phyloP scores from a whole-genome alignment of 768 basidiomycete genomes.

The Mycena galopus region DNA sequence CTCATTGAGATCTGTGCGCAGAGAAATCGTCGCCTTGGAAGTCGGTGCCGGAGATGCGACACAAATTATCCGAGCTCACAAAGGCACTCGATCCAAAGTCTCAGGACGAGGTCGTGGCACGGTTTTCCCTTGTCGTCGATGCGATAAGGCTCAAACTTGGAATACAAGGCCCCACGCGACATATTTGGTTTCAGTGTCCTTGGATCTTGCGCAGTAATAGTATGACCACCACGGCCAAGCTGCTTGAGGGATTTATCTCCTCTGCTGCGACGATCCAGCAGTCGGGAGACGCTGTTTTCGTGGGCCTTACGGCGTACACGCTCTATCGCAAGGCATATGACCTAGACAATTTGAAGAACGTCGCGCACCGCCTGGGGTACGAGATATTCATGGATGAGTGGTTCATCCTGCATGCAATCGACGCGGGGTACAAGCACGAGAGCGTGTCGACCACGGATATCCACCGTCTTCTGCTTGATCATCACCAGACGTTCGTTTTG shows the following conservation, averaged over 20 bases:
- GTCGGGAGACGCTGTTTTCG: slow-evolving; percentile 16
- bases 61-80: not conserved
- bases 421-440: slow-evolving; percentile 24
- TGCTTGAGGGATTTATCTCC: slow-evolving; percentile 6
- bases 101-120: slow-evolving; percentile 9
- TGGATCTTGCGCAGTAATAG: not conserved
- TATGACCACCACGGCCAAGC: not conserved
- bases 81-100: slow-evolving; percentile 8
- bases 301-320: slow-evolving; percentile 5
- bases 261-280: slow-evolving; percentile 15
- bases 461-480: slow-evolving; percentile 9
- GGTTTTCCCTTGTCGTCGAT: slow-evolving; percentile 5
- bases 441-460: slow-evolving; percentile 11
- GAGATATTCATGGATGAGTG: slow-evolving; percentile 17
- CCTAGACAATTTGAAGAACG: slow-evolving; percentile 10
- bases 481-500: not conserved
- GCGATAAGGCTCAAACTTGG: no score
- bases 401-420: slow-evolving; percentile 13
- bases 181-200: slow-evolving; percentile 1
- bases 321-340: not conserved
- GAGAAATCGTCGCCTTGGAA: slow-evolving; percentile 8
- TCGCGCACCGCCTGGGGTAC: slow-evolving; percentile 9
- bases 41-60: not conserved
- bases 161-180: slow-evolving; percentile 9
- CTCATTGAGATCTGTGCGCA: not conserved